phyloP scores from a whole-genome alignment of 1,284 basidiomycete genomes.

The Pisolithus thermaeus region DNA sequence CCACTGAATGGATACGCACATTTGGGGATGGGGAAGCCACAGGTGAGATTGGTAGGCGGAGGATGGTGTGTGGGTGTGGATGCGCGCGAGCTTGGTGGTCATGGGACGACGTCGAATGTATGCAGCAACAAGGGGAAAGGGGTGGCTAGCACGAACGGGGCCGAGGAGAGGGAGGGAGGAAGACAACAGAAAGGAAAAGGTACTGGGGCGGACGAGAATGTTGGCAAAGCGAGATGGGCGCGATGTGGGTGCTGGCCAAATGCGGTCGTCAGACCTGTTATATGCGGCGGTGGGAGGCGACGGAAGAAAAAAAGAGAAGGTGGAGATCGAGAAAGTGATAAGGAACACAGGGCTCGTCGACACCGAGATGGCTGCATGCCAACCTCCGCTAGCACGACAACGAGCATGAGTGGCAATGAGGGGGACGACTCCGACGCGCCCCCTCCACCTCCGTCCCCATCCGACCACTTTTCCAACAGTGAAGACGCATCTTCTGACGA shows the following conservation, averaged over 20 bases:
- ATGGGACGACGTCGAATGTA: constrained; percentile 5
- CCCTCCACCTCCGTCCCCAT: neutral
- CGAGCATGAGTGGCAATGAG: neutral
- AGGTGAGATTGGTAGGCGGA: constrained; percentile 77
- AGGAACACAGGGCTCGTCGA: constrained; percentile 5
- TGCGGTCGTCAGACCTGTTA: constrained; percentile 75
- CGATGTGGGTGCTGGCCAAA: constrained; percentile 88
- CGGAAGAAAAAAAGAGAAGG: constrained; percentile 11
- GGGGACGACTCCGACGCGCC: neutral
- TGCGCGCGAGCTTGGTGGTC: constrained; percentile 68
- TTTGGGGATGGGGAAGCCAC: constrained; percentile 67
- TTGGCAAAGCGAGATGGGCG: constrained; percentile 63
- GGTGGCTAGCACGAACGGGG: neutral
- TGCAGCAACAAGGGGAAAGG: constrained; percentile 4
- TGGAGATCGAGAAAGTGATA: constrained; percentile 1
- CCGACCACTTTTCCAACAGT: constrained; percentile 17
- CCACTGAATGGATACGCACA: constrained; percentile 67
- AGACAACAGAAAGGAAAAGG: constrained; percentile 4
- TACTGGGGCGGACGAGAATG: constrained; percentile 2
- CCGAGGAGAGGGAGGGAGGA: constrained; percentile 5
- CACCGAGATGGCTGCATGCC: constrained; percentile 10
- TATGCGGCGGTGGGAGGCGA: constrained; percentile 40
- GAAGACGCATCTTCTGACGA: constrained; percentile 29
- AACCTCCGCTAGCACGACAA: neutral
- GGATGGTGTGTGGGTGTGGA: constrained; percentile 83